phyloP scores from a whole-genome alignment of 2,329 filamentous ascomycete genomes.

The Myriosclerotinia duriaeana region DNA sequence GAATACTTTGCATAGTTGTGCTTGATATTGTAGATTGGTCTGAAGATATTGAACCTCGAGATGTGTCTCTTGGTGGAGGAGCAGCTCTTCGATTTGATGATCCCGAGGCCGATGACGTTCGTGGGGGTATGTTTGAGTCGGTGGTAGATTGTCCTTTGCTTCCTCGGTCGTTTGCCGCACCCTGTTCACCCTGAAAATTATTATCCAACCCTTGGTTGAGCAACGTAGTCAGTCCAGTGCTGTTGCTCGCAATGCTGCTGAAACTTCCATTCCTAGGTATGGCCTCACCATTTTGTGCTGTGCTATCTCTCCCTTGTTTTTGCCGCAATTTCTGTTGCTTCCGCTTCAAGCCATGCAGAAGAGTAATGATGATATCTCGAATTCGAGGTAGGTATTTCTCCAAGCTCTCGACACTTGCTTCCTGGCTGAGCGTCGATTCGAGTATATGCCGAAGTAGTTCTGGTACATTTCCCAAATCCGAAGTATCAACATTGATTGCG shows the following conservation, averaged over 20 bases:
- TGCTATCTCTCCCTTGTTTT: constrained; percentile 55
- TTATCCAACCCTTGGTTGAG: constrained; percentile 54
- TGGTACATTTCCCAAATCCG: constrained; percentile 91
- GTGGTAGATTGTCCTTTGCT: constrained; percentile 27
- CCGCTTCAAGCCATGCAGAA: constrained; percentile 92
- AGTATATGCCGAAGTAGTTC: constrained; percentile 87
- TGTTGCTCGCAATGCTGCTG: constrained; percentile 58
- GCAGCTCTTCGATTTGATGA: constrained; percentile 30
- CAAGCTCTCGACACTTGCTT: constrained; percentile 88
- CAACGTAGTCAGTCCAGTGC: constrained; percentile 57
- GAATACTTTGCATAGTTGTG: constrained; percentile 71
- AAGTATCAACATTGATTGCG: constrained; percentile 93
- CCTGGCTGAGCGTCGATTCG: constrained; percentile 93
- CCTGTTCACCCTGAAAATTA: constrained; percentile 33
- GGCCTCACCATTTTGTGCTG: constrained; percentile 31
- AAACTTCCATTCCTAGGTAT: constrained; percentile 52
- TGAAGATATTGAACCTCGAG: constrained; percentile 52
- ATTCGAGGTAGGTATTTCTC: constrained; percentile 93
- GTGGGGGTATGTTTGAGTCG: constrained; percentile 47
- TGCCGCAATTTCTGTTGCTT: constrained; percentile 87
- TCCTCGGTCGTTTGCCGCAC: constrained; percentile 29
- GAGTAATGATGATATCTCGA: constrained; percentile 96
- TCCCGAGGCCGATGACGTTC: constrained; percentile 42
- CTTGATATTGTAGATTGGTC: constrained; percentile 71
- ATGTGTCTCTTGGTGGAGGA: constrained; percentile 50